Evolutionary conservation across 371 early-diverging fungal species (phyloP).

Genomic region (Zancudomyces culisetae): DNA sequence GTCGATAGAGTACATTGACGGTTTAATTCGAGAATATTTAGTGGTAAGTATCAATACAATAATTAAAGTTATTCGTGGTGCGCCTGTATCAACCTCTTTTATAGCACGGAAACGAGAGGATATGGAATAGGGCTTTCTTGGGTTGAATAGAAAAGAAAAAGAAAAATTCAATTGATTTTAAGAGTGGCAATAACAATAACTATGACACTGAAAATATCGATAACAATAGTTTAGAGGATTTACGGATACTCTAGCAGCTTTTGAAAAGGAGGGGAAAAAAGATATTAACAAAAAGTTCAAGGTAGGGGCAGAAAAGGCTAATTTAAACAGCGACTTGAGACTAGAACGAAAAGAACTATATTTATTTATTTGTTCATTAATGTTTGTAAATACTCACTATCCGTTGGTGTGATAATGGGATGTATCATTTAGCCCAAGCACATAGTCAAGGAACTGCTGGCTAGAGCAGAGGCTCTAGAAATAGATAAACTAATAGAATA

Average conservation of each 20-base stretch:
- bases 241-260: conserved; percentile 12
- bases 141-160: too few species aligned
- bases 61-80: neutral
- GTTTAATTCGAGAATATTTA: conserved; percentile 19
- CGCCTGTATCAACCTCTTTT: too few species aligned
- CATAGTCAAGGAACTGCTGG: conserved; percentile 16
- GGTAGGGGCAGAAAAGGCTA: too few species aligned
- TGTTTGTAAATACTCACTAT: neutral
- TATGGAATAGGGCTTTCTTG: too few species aligned
- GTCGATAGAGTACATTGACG: conserved; percentile 21
- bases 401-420: neutral
- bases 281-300: conserved; percentile 20
- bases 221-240: conserved; percentile 14
- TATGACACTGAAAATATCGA: neutral
- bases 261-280: conserved; percentile 14
- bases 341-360: too few species aligned
- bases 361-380: neutral
- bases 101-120: too few species aligned
- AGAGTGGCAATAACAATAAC: neutral
- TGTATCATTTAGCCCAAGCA: conserved; percentile 4
- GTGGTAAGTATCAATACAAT: conserved; percentile 4
- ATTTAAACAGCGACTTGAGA: too few species aligned
- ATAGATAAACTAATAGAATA: conserved; percentile 11
- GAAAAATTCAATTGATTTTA: neutral
- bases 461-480: conserved; percentile 9